These are phyloP conservation scores for Fusarium pseudonygamai DNA, from an alignment of 2,329 filamentous ascomycete genomes.

Conservation along the genomic window DNA sequence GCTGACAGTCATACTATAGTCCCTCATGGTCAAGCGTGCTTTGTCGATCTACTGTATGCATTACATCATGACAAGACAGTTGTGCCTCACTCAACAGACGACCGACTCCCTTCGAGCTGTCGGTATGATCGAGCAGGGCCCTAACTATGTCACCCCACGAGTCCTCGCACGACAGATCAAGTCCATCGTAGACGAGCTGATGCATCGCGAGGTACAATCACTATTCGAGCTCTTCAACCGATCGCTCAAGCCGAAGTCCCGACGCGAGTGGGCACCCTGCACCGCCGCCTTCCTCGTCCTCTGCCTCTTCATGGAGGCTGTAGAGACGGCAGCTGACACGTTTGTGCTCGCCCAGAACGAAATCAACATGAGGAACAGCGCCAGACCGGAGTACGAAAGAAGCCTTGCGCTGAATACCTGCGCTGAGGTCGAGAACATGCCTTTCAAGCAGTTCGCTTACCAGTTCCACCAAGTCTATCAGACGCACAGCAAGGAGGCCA, in stretches of 20 bases:
- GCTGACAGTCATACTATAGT: constrained; percentile 43
- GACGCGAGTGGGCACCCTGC: constrained; percentile 65
- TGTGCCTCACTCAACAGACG: constrained; percentile 59
- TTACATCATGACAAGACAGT: constrained; percentile 65
- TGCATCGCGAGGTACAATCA: constrained; percentile 60
- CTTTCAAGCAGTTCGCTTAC: constrained; percentile 68
- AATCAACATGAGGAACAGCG: constrained; percentile 53
- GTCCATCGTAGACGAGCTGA: constrained; percentile 64
- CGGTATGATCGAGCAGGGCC: constrained; percentile 56
- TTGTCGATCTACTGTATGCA: constrained; percentile 66
- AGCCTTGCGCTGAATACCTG: constrained; percentile 58
- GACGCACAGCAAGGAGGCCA: constrained; percentile 61
- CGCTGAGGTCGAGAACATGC: constrained; percentile 65
- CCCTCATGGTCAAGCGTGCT: constrained; percentile 61
- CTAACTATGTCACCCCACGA: constrained; percentile 59
- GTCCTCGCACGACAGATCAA: constrained; percentile 67
- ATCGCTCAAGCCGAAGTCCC: constrained; percentile 63
- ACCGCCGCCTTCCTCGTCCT: constrained; percentile 65
- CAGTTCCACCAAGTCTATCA: constrained; percentile 70
- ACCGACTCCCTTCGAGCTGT: constrained; percentile 54
- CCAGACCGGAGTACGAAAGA: constrained; percentile 51
- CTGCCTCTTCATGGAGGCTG: constrained; percentile 67
- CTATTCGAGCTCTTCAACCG: constrained; percentile 64
- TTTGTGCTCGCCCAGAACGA: constrained; percentile 64
- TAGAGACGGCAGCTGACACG: constrained; percentile 62